phyloP scores from a whole-genome alignment of 306 rosid species.

The Dryas drummondii region DNA sequence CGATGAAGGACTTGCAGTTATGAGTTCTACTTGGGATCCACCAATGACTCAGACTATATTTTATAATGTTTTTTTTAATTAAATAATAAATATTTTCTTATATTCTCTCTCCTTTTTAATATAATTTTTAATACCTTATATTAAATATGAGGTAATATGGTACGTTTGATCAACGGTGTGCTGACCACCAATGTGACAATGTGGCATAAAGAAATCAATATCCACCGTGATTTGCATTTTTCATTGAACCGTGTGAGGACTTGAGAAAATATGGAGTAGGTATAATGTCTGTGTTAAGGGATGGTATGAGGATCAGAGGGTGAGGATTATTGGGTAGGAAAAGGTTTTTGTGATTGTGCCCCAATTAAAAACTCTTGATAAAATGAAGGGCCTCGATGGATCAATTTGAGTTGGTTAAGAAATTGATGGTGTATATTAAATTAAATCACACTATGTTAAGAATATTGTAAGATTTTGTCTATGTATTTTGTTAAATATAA shows the following conservation, averaged over 20 bases:
- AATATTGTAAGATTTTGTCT: too few relatives aligned
- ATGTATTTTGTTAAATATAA: too few relatives aligned
- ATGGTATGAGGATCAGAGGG: constrained; percentile 14
- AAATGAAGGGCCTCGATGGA: constrained; percentile 19
- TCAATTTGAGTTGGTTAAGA: not conserved
- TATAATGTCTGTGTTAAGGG: not conserved
- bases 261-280: not conserved
- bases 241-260: not conserved
- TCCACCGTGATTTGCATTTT: not conserved
- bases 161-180: constrained; percentile 4
- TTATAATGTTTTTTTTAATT: not conserved
- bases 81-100: not conserved
- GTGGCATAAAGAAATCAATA: not conserved
- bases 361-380: not conserved
- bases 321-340: not conserved
- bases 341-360: not conserved
- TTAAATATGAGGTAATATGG: not conserved
- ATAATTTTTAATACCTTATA: not conserved
- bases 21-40: constrained; percentile 30
- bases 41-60: constrained; percentile 15
- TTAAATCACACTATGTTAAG: not conserved
- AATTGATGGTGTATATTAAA: not conserved
- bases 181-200: not conserved
- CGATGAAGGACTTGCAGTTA: constrained; percentile 21
- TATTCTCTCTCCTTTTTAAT: not conserved